Conservation (phyloP, 805 yeast species). For the Kuraishia hungarica region DNA sequence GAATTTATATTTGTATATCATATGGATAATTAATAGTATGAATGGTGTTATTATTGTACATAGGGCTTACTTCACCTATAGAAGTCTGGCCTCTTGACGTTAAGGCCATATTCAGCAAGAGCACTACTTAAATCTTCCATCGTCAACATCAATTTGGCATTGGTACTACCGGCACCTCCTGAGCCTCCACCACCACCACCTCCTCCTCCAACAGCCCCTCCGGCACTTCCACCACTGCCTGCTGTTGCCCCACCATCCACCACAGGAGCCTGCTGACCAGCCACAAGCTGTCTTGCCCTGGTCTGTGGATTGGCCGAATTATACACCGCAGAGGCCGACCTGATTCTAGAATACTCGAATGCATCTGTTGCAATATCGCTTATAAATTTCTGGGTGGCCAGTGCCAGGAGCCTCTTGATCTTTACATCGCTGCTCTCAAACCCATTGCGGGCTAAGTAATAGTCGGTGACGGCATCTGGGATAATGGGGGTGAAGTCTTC, state of each 20-base stretch:
- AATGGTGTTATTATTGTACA: background rate
- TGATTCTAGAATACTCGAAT: constrained; percentile 86
- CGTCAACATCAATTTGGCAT: constrained; percentile 69
- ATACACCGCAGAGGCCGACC: constrained; percentile 83
- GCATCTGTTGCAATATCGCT: constrained; percentile 96
- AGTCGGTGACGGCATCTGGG: constrained; percentile 94
- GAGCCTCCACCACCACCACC: constrained; percentile 8
- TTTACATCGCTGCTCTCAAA: constrained; percentile 72
- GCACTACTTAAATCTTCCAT: constrained; percentile 93
- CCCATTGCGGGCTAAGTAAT: constrained; percentile 79
- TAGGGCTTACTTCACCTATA: constrained; percentile 77
- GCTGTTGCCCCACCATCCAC: constrained; percentile 14
- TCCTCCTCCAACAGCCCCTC: constrained; percentile 10
- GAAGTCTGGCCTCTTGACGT: constrained; percentile 87
- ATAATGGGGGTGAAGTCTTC: constrained; percentile 93
- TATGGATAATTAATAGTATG: background rate
- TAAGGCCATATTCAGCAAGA: constrained; percentile 73
- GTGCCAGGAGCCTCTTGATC: constrained; percentile 75
- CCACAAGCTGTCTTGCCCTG: constrained; percentile 68
- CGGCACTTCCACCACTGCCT: constrained; percentile 2
- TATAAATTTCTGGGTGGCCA: constrained; percentile 93
- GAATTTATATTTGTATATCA: background rate
- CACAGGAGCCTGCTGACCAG: constrained; percentile 38
- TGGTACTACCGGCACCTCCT: constrained; percentile 9
- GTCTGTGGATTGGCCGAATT: constrained; percentile 80